These are phyloP conservation scores for Cryptococcus wingfieldii DNA, from an alignment of 1,284 basidiomycete species.

Conservation along the genomic window DNA sequence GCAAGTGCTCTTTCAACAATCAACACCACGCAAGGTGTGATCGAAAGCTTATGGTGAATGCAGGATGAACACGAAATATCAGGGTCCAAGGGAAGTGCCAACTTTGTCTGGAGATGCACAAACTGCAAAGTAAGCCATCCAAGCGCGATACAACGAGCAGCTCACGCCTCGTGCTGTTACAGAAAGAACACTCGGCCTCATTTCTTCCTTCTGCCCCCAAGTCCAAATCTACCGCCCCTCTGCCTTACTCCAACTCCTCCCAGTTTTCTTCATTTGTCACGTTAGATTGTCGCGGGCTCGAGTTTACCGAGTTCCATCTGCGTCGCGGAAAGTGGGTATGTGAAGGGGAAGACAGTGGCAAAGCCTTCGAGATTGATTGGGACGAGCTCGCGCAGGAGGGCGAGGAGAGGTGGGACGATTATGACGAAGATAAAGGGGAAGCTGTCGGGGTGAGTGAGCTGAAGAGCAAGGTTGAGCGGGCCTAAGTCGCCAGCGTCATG, in stretches of 20 bases:
- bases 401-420: conserved; percentile 49
- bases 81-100: conserved; percentile 44
- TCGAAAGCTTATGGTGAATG: background rate
- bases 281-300: conserved; percentile 48
- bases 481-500: background rate
- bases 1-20: conserved; percentile 15
- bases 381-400: conserved; percentile 31
- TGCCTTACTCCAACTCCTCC: conserved; percentile 22
- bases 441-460: conserved; percentile 43
- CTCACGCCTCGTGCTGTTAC: background rate
- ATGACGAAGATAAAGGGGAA: conserved; percentile 41
- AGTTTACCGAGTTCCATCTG: conserved; percentile 45
- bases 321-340: conserved; percentile 29
- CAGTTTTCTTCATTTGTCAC: conserved; percentile 36
- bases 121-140: conserved; percentile 43
- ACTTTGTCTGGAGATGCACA: conserved; percentile 48
- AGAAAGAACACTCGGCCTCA: conserved; percentile 49
- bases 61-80: conserved; percentile 46
- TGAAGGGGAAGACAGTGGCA: conserved; percentile 27
- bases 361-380: conserved; percentile 43
- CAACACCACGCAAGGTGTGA: background rate
- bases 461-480: conserved; percentile 33
- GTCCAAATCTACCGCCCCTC: conserved; percentile 30
- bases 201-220: conserved; percentile 38
- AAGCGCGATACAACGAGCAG: background rate